Evolutionary conservation across 306 rosid genomes (phyloP).

Genomic region (Oemleria cerasiformis): DNA sequence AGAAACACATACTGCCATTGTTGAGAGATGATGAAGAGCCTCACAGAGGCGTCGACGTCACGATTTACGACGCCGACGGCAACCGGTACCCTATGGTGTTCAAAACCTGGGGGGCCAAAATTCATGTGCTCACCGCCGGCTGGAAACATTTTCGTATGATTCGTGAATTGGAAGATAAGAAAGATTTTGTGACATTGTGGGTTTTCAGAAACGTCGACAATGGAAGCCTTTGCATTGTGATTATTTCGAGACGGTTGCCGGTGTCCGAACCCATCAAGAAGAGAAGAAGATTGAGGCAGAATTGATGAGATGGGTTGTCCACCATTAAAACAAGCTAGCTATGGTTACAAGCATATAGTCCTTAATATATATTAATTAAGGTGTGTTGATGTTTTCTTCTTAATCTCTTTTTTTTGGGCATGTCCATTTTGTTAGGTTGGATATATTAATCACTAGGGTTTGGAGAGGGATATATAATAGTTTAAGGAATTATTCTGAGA

Average conservation of each 20-base stretch:
- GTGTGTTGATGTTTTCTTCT: too few species aligned
- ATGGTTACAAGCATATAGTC: too few species aligned
- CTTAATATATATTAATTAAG: too few species aligned
- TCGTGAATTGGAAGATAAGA: neutral
- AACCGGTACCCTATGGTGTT: slow-evolving; percentile 1
- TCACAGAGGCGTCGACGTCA: neutral
- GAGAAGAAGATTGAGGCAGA: neutral
- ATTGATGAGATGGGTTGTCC: neutral
- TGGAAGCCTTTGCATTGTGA: neutral
- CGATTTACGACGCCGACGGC: neutral
- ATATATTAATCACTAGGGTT: too few species aligned
- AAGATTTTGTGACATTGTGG: slow-evolving; percentile 10
- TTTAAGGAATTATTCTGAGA: too few species aligned
- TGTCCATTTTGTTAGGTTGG: too few species aligned
- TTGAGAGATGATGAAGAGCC: slow-evolving; percentile 1
- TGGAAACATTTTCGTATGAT: neutral
- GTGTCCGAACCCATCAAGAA: neutral
- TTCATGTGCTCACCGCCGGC: slow-evolving; percentile 4
- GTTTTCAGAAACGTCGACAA: slow-evolving; percentile 1
- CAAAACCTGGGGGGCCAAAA: slow-evolving; percentile 6
- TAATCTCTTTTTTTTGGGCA: too few species aligned
- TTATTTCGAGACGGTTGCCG: neutral
- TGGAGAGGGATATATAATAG: too few species aligned
- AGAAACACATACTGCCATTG: neutral
- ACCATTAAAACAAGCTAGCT: neutral